These are phyloP conservation scores for Luffa aegyptiaca DNA, from an alignment of 306 rosid species.

Conservation along the genomic window DNA sequence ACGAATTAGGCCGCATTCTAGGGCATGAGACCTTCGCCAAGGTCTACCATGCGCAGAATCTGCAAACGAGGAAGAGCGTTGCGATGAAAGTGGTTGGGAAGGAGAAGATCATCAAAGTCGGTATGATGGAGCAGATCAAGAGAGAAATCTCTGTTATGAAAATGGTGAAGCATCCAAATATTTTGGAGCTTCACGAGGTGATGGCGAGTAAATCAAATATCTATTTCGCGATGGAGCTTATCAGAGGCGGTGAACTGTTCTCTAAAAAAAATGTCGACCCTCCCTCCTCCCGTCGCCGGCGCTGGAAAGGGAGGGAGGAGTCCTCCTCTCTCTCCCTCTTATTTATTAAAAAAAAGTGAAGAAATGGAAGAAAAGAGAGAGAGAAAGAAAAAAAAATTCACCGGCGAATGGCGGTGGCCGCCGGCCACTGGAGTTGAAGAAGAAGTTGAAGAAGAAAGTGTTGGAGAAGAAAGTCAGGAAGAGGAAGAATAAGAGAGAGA, in stretches of 20 bases:
- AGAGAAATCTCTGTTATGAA: constrained; percentile 88
- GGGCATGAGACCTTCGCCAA: constrained; percentile 96
- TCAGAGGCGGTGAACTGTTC: constrained; percentile 93
- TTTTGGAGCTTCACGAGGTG: constrained; percentile 74
- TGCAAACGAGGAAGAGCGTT: constrained; percentile 40
- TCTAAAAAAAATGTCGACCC: too few relatives aligned
- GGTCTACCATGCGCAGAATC: constrained; percentile 65
- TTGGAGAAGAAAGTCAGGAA: too few relatives aligned
- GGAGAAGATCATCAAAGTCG: constrained; percentile 77
- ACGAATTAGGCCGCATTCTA: constrained; percentile 77
- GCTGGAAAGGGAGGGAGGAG: too few relatives aligned
- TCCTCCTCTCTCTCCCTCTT: too few relatives aligned
- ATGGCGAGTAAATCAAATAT: constrained; percentile 90
- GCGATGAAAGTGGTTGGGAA: constrained; percentile 95
- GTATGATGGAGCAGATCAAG: constrained; percentile 93
- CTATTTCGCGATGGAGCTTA: constrained; percentile 87
- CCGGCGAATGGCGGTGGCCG: too few relatives aligned
- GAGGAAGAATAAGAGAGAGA: too few relatives aligned
- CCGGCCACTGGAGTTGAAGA: too few relatives aligned
- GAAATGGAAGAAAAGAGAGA: too few relatives aligned
- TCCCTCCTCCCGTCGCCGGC: too few relatives aligned
- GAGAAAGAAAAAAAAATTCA: too few relatives aligned
- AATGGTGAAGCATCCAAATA: constrained; percentile 77
- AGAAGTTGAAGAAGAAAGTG: too few relatives aligned
- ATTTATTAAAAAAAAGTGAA: too few relatives aligned